Base-by-base conservation (phyloP, 2,329 filamentous ascomycete genomes). In the Ramichloridium luteum region DNA sequence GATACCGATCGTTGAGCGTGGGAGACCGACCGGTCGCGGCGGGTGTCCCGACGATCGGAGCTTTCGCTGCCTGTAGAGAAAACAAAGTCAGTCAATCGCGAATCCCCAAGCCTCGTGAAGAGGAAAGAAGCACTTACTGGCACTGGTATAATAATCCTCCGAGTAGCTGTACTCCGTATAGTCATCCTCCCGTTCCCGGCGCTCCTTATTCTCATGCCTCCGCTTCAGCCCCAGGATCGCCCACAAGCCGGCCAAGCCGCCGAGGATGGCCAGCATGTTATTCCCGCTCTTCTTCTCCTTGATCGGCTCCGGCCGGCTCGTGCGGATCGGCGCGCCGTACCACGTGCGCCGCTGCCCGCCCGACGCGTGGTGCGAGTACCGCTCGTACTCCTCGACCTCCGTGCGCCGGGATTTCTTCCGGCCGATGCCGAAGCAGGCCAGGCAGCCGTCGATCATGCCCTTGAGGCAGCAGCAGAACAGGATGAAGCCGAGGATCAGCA, bases 381-480 rank as follows among this genome's bases (percentile, higher is more conserved):
- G 74, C 50, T 55, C 52, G 33, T 80, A 74, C 46, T 69, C 62
- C 33, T 74, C 61, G 28, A 78, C 73, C 46, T 76, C 68, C 39
- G 74, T 71, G 16, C 58, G 58, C 32, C 56, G 58, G 42, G 56
- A 58, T 41, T 60, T 55, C 45, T 62, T 61, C 15, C 47, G 38
- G 46, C 72, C 67, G 25, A 74, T 50, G 17, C 76, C 77, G 41
- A 82, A 71, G 44, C 80, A 54, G 29, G 68, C 70, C 30, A 72
- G 54, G 25, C 74, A 46, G 17, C 62, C 67, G 40, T 72, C 65
- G 35, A 72, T 56, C 13, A 77, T 45, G 27, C 64, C 67, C 41
- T 72, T 65, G 25, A 62, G 51, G 45, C 61, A 74, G 62, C 78
- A 82, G 67, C 74, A 85, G 60, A 81, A 75, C 64, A 78, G 84